A percentile compares a stretch with the other conserved stretches of the same genome.
These are phyloP conservation scores for Senna siamea DNA, from an alignment of 306 rosid species.

Conservation along the genomic window DNA sequence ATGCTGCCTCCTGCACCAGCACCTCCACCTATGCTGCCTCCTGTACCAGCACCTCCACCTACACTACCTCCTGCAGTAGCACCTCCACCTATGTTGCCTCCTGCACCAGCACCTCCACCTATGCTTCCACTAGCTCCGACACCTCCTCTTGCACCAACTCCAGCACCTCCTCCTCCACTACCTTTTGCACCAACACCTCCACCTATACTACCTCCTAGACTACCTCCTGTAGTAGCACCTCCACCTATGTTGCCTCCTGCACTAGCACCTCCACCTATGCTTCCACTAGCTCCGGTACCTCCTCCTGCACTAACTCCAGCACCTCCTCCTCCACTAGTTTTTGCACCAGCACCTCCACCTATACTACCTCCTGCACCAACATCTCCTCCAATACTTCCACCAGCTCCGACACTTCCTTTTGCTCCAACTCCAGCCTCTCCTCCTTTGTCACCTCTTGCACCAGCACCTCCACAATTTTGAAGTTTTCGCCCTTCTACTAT, in stretches of 20 bases:
- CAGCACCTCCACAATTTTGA: background rate
- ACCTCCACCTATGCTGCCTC: too few relatives aligned
- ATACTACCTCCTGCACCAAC: too few relatives aligned
- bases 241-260: background rate
- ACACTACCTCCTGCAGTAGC: too few relatives aligned
- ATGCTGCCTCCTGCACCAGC: too few relatives aligned
- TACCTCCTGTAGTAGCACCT: background rate
- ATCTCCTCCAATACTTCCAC: too few relatives aligned
- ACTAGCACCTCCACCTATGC: background rate
- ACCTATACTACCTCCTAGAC: too few relatives aligned
- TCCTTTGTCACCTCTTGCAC: background rate
- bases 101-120: too few relatives aligned
- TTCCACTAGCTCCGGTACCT: background rate
- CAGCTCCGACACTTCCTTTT: background rate
- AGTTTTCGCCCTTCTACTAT: constrained; percentile 13
- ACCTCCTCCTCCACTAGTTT: background rate
- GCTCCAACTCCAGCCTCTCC: background rate
- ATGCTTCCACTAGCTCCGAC: too few relatives aligned
- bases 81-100: too few relatives aligned
- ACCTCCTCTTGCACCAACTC: too few relatives aligned
- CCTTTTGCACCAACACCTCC: background rate
- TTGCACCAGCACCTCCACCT: background rate
- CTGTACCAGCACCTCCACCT: too few relatives aligned
- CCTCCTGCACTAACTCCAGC: background rate
- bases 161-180: background rate